Base-by-base conservation (phyloP, 2,329 filamentous ascomycete genomes). In the Fusarium brevicatenulatum region DNA sequence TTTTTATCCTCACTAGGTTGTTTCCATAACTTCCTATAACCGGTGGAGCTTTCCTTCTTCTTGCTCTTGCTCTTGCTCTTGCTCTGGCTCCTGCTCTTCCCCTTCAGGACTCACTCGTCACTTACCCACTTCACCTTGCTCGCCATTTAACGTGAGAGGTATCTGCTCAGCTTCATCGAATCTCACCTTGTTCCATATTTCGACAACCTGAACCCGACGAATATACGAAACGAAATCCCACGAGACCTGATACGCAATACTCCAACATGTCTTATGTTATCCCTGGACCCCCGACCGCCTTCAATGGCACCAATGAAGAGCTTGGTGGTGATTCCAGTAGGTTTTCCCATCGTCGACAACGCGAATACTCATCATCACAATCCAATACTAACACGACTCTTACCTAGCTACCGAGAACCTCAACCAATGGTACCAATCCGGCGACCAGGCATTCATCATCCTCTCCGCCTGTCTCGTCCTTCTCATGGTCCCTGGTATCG, bases 401-500 rank as follows among this genome's bases (percentile, higher is more conserved):
- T 36, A 16, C 43, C 32, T 81, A 97, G 95, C 87, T 77, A 89
- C 86, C 80, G 91, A 94, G 80, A 98, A 98, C 85, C 84, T 98
- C 81, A 98, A 98, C 88, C 94, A 97, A 90, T 97, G 95, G 94
- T 98, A 92, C 84, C 89, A 93, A 76, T 87, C 94, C 10, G 96
- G 96, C 79, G 96, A 99, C 83, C 92, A 95, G 85, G 94, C 95
- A 81, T 98, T 93, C 86, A 98, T 98, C 83, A 88, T 98, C 82
- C 83, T 98, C 78, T 88, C 93, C 68, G 90, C 95, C 69, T 95
- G 93, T 81, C 97, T 98, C 92, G 95, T 98, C 74, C 85, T 98
- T 85, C 85, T 98, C 84, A 99, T 98, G 96, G 88, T 98, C 36
- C 96, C 96, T 36, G 96, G 96, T 78, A 95, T 99, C 78, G 95